phyloP scores from a whole-genome alignment of 495 filamentous ascomycete species.

The Aspergillus sparsus region DNA sequence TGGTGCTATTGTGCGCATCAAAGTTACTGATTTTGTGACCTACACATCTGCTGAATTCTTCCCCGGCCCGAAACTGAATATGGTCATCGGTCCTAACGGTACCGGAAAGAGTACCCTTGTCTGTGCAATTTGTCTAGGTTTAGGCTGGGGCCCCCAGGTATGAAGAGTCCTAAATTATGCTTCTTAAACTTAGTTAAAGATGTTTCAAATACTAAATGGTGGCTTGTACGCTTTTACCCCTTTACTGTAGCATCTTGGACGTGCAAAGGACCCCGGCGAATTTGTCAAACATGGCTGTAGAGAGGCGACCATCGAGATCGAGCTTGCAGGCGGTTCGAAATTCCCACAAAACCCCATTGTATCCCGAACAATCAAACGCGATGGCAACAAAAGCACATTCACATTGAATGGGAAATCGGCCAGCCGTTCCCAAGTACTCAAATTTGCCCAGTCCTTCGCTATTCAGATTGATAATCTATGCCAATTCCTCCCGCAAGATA shows the following conservation, averaged over 20 bases:
- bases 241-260: slow-evolving; percentile 68
- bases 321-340: slow-evolving; percentile 63
- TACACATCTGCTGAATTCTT: slow-evolving; percentile 88
- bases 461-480: slow-evolving; percentile 98
- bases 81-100: slow-evolving; percentile 98
- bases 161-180: slow-evolving; percentile 14
- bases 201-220: slow-evolving; percentile 1
- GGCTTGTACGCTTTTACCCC: slow-evolving; percentile 6
- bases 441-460: slow-evolving; percentile 64
- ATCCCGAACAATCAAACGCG: slow-evolving; percentile 71
- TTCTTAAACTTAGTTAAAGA: background rate
- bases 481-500: slow-evolving; percentile 96
- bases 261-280: slow-evolving; percentile 80
- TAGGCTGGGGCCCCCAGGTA: slow-evolving; percentile 77
- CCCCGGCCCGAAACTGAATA: slow-evolving; percentile 90
- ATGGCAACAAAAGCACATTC: slow-evolving; percentile 77
- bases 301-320: slow-evolving; percentile 84
- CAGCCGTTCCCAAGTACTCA: slow-evolving; percentile 59
- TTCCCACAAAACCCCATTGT: slow-evolving; percentile 66
- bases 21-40: slow-evolving; percentile 89
- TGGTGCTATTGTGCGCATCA: slow-evolving; percentile 87
- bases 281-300: slow-evolving; percentile 89
- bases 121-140: slow-evolving; percentile 91
- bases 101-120: slow-evolving; percentile 98
- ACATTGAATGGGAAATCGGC: slow-evolving; percentile 64